Evolutionary conservation across 768 basidiomycete genomes (phyloP), one percentile per base, ranked within the genome.

Genomic region (Polyporus arcularius): DNA sequence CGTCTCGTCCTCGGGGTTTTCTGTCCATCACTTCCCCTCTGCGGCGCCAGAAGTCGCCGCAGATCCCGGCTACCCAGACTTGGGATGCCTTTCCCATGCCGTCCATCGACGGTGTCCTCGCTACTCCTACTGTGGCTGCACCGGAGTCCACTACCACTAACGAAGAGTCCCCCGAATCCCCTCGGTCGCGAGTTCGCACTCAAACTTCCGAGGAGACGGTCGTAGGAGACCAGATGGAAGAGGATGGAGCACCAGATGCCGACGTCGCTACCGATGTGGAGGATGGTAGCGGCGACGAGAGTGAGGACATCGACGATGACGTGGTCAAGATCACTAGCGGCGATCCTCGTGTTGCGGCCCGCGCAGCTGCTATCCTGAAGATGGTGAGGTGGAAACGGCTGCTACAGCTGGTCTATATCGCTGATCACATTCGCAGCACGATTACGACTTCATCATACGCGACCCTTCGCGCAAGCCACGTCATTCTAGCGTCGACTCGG

Each of bases 301-400:
- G 65, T 32, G 77, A 77, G 47, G 76, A 75, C 4, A 77, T 79
- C 8, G 82, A 84, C 51, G 73, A 77, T 14, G 82, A 82, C n/a
- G 76, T 96, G 5, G 85, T 97, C 64, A 89, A 91, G 75, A 90
- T 96, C 62, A 87, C 87, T 2, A 93, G 91, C 60, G 83, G 85
- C 21, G 91, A 96, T 72, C 91, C 95, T 2, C 80, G 82, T 60
- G 92, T 92, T 16, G 95, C 95, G 48, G 95, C 94, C 2, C 78
- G 92, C 50, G 95, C 94, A n/a, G 94, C 92, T 38, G 95, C 95
- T 0, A 95, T 97, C 60, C 78, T 97, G 66, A 94, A 90, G 73
- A 82, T 92, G 80, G 93, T 92, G 51, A n/a, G 85, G 72, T 12
- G 1, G 26, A 6, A 18, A 3, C 3, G n/a, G 15, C 21, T 26